Evolutionary conservation across 139 green algal genomes (phyloP), one percentile per base, ranked within the genome.

Genomic region (Chlorella sp.): DNA sequence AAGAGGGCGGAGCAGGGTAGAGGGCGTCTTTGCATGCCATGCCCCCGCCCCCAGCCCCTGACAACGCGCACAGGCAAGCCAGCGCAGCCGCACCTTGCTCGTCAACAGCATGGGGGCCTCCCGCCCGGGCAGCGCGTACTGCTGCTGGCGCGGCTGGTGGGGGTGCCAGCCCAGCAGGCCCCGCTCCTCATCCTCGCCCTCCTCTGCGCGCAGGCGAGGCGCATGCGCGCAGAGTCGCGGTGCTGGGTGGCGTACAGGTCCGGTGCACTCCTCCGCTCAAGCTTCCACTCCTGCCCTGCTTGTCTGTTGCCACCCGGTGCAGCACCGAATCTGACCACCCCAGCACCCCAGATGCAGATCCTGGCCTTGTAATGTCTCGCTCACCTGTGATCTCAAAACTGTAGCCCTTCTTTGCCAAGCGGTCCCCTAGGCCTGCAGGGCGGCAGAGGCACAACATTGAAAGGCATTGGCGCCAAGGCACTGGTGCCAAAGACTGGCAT

Each of bases 371-470:
- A n/a, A n/a, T n/a, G n/a, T 14, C 2, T 4, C 23, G 3, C 62
- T 38, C 73, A 79, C 74, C 68, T n/a, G 71, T 27, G 25, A 90
- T 40, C 59, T 90, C 83, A 73, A 84, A 90, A 40, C 21, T 65
- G 65, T 62, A 88, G 14, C 71, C 73, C 55, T 70, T 36, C 12
- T 36, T 31, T 27, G 61, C 59, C 59, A 85, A 64, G 2, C 67
- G 46, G 74, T 85, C 80, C 0, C 80, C 80, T 27, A 85, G 61
- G 27, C 67, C 80, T 77, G 64, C 51, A 59, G 7, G 31, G 59
- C 29, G 31, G 59, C 29, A 66, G 19, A 41, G 31, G 59, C 46
- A 55, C 14, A 17, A 55, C 46, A 55, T 55, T 27, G 14, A 55
- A 55, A 55, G 46, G 46, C 46, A 55, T n/a, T 8, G 19, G 29